Base-by-base conservation (phyloP, 805 yeast genomes). In the Candida patagonica region DNA sequence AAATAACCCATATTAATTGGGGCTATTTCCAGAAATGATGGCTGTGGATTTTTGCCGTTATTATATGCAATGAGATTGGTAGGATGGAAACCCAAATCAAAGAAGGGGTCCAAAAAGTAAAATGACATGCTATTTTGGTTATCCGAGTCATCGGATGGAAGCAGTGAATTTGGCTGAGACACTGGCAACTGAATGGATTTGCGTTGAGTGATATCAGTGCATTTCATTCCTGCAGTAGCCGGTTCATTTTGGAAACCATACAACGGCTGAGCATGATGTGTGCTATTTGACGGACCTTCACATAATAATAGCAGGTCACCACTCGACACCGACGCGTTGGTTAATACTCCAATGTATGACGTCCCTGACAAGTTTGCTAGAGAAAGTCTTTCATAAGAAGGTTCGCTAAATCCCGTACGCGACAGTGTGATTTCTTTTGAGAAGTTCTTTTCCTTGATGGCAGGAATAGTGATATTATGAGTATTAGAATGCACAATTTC, bases 121-220 rank as follows among this genome's bases (percentile, higher is more conserved):
- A 33, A 33, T n/a, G 23, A 23, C 27, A 22, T 33, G 6, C n/a
- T n/a, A 22, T 33, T 20, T 23, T 3, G 5, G 9, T 31, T 38
- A 16, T 31, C 34, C 12, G 17, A 10, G 30, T 31, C 31, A 29
- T 38, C 41, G 16, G 27, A 38, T 3, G 41, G 41, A 8, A 13
- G 17, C 26, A 24, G 30, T 10, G 41, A 38, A 17, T 16, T 24
- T 5, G 30, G 30, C 2, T 15, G 6, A 2, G 41, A 38, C 16
- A 22, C 41, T 22, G 41, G 41, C 15, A 38, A 16, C 23, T n/a
- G 15, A 9, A 19, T 23, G 17, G 38, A 16, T 9, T 16, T 23
- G 16, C 24, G 20, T 17, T 27, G 13, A 8, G 22, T 31, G 15
- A 23, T 27, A 33, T 33, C 27, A 23, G 22, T 23, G 37, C 37